These are phyloP conservation scores for Syncephalastrum sp. DNA, from an alignment of 371 early-diverging fungal genomes.

Conservation along the genomic window DNA sequence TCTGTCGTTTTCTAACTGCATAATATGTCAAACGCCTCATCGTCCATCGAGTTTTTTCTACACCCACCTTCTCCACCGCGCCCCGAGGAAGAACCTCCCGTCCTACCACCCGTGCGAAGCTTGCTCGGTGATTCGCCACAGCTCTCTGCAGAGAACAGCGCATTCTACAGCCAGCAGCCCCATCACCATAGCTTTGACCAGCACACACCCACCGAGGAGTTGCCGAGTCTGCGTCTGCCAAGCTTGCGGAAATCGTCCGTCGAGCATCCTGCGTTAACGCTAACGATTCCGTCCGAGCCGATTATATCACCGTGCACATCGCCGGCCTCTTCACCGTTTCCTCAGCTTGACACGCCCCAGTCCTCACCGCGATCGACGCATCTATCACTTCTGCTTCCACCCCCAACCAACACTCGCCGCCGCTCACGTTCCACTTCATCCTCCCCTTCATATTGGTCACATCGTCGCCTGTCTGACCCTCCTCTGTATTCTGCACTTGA, in stretches of 20 bases:
- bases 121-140: too few species aligned
- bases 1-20: conserved; percentile 3
- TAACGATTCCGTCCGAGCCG: conserved; percentile 7
- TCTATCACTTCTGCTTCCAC: conserved; percentile 16
- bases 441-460: conserved; percentile 11
- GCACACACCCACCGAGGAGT: too few species aligned
- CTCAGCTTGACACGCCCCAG: conserved; percentile 22
- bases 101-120: conserved; percentile 19
- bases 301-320: conserved; percentile 11
- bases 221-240: too few species aligned
- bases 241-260: too few species aligned
- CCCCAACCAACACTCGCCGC: conserved; percentile 17
- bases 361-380: conserved; percentile 18
- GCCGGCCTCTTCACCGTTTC: conserved; percentile 13
- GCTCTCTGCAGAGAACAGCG: too few species aligned
- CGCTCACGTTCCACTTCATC: conserved; percentile 31
- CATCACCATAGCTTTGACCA: background rate
- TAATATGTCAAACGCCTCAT: conserved; percentile 9
- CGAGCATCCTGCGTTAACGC: background rate
- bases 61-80: conserved; percentile 25
- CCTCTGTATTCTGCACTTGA: conserved; percentile 21
- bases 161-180: background rate
- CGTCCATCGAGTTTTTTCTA: conserved; percentile 24
- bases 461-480: conserved; percentile 28
- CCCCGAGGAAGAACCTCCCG: conserved; percentile 8